Conservation (phyloP, 345 rosid species). For the Gossypium rotundifolium region DNA sequence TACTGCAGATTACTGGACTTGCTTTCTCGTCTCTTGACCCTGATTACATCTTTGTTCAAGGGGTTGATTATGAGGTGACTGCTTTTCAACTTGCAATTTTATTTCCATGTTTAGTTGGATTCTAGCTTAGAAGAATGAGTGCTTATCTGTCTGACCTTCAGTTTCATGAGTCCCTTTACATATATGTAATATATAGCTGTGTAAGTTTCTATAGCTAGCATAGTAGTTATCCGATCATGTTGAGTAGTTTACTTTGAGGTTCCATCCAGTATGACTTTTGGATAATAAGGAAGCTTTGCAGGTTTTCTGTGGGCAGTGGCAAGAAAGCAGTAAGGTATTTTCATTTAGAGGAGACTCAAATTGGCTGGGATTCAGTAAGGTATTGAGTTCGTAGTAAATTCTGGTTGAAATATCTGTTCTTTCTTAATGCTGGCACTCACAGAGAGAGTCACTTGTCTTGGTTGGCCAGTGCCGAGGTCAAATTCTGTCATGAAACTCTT, state of each 20-base stretch:
- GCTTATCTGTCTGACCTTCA: not conserved
- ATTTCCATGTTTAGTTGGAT: not conserved
- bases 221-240: not conserved
- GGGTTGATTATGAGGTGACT: conserved; percentile 67
- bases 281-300: conserved; percentile 18
- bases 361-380: conserved; percentile 74
- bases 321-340: conserved; percentile 32
- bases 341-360: conserved; percentile 69
- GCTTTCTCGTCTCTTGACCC: conserved; percentile 55
- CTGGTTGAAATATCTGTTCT: not conserved
- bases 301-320: conserved; percentile 63
- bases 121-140: not conserved
- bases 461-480: not conserved
- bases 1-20: conserved; percentile 60
- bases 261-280: not conserved
- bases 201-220: not conserved
- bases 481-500: conserved; percentile 1
- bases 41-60: conserved; percentile 51
- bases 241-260: not conserved
- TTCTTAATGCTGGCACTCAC: not conserved
- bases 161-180: not conserved
- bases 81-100: conserved; percentile 5
- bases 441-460: not conserved
- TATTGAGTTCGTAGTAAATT: conserved; percentile 14
- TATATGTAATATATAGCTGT: not conserved